Evolutionary conservation across 176 grass and related monocot species (phyloP).

Genomic region (Aegilops tauschii): DNA sequence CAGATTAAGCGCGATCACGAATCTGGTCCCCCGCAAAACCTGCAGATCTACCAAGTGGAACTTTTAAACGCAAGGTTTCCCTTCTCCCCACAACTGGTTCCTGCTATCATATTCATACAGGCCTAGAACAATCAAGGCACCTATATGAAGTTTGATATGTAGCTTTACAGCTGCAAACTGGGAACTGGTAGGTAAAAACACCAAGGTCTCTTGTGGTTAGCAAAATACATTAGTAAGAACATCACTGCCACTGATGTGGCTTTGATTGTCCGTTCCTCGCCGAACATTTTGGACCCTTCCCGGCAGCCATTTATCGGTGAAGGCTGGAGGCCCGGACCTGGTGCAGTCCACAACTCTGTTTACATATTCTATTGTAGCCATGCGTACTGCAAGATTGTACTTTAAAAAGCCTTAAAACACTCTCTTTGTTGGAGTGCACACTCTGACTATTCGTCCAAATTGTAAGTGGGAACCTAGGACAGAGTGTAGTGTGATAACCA

Average conservation of each 20-base stretch:
- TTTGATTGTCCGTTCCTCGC: background rate
- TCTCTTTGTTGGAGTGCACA: background rate
- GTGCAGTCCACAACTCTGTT: conserved; percentile 14
- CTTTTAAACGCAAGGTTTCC: background rate
- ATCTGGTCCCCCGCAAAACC: background rate
- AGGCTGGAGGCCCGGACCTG: conserved; percentile 31
- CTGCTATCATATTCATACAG: background rate
- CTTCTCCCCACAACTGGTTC: background rate
- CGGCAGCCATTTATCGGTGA: conserved; percentile 35
- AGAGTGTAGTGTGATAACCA: background rate
- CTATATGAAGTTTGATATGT: background rate
- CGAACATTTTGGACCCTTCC: conserved; percentile 11
- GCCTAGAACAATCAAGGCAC: background rate
- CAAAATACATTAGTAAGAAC: conserved; percentile 1
- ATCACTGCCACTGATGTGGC: background rate
- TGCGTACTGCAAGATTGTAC: background rate
- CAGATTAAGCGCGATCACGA: background rate
- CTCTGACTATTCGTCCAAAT: background rate
- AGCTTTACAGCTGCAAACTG: background rate
- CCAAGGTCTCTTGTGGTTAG: background rate
- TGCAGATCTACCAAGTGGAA: background rate
- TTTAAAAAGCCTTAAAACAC: no score
- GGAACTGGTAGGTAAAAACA: background rate
- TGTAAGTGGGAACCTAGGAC: background rate
- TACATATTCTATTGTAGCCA: background rate